phyloP scores from a whole-genome alignment of 129 eudicot species.

The Flaveria trinervia region DNA sequence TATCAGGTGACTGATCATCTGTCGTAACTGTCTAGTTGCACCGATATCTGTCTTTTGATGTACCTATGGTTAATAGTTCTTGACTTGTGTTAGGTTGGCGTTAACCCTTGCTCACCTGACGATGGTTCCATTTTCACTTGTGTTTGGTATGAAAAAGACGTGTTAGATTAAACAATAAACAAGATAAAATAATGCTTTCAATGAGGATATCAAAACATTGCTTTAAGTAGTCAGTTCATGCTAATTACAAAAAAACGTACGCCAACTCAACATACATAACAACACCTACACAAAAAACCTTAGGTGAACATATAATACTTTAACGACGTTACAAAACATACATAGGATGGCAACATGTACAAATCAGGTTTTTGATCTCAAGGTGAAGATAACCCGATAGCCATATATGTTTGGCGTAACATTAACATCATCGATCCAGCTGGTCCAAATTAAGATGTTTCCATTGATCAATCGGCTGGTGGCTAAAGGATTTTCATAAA shows the following conservation, averaged over 20 bases:
- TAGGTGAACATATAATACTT: not conserved
- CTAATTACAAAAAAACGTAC: not conserved
- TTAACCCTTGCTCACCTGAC: not conserved
- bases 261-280: not conserved
- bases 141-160: too few species aligned
- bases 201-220: too few species aligned
- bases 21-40: not conserved
- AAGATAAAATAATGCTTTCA: too few species aligned
- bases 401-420: not conserved
- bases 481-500: not conserved
- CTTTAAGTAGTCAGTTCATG: too few species aligned
- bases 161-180: too few species aligned
- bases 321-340: not conserved
- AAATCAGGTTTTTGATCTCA: too few species aligned
- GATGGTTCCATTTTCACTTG: not conserved
- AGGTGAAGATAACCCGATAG: too few species aligned
- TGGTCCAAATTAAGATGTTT: not conserved
- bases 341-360: too few species aligned
- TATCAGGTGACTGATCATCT: not conserved
- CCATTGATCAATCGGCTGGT: not conserved
- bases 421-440: not conserved
- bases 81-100: not conserved
- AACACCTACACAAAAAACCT: not conserved
- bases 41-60: not conserved
- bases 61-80: not conserved